These are phyloP conservation scores for Globisporangium viniferum DNA, from an alignment of 352 stramenopile genomes.

Conservation along the genomic window DNA sequence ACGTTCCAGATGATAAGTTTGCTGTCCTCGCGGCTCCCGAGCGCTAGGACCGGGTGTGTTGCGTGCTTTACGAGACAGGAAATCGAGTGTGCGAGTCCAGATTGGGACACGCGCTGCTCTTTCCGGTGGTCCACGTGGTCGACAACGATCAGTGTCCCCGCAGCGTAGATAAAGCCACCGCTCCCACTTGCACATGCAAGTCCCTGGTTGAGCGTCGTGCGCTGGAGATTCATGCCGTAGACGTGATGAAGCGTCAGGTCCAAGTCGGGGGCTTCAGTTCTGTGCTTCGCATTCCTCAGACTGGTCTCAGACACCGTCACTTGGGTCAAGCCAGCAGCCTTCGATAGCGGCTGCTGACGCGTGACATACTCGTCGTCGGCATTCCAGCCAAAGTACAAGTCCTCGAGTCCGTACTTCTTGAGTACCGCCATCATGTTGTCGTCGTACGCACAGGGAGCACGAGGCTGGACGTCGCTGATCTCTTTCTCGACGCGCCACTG, in stretches of 20 bases:
- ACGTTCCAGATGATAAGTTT: conserved; percentile 29
- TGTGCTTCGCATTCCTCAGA: conserved; percentile 20
- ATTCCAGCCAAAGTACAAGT: conserved; percentile 39
- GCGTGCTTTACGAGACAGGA: conserved; percentile 52
- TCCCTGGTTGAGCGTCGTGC: conserved; percentile 42
- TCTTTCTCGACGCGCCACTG: conserved; percentile 68
- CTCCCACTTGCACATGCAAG: conserved; percentile 26
- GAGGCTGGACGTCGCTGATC: conserved; percentile 40
- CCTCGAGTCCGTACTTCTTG: conserved; percentile 26
- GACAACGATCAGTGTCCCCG: conserved; percentile 41
- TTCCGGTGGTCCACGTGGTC: conserved; percentile 34
- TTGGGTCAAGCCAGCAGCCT: not conserved
- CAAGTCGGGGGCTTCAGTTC: conserved; percentile 53
- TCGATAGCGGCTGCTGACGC: not conserved
- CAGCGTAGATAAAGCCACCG: conserved; percentile 38
- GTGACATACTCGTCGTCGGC: not conserved
- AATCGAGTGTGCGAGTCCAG: conserved; percentile 39
- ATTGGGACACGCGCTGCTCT: conserved; percentile 31
- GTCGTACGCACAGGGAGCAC: conserved; percentile 23
- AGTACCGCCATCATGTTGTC: conserved; percentile 21
- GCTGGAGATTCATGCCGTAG: conserved; percentile 47
- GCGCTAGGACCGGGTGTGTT: conserved; percentile 34
- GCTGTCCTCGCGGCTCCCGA: conserved; percentile 37
- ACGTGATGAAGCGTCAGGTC: conserved; percentile 47
- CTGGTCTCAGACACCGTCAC: conserved; percentile 16